phyloP scores from a whole-genome alignment of 2,329 filamentous ascomycete genomes.

The Diaporthe ilicicola region DNA sequence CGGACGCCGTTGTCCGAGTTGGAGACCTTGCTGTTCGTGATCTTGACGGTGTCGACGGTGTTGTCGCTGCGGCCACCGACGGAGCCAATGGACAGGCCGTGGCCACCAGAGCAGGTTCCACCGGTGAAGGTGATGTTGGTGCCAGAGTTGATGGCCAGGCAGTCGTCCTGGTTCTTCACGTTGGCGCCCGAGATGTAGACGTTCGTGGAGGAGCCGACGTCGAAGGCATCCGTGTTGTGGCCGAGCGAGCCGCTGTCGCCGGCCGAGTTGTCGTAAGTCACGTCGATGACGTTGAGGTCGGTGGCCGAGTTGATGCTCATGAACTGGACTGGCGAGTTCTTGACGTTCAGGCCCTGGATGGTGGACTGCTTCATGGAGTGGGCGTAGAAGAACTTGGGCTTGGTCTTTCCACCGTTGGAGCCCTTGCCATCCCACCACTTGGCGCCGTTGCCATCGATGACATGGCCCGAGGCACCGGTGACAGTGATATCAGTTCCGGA shows the following conservation, averaged over 20 bases:
- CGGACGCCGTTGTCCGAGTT: constrained; percentile 62
- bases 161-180: constrained; percentile 70
- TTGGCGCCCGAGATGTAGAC: constrained; percentile 61
- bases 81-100: constrained; percentile 53
- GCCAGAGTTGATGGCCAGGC: constrained; percentile 65
- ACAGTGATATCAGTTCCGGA: constrained; percentile 35
- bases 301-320: constrained; percentile 50
- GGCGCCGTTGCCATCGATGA: constrained; percentile 34
- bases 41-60: constrained; percentile 58
- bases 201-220: constrained; percentile 59
- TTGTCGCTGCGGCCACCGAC: constrained; percentile 60
- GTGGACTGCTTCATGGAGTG: constrained; percentile 48
- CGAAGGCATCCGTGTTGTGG: constrained; percentile 68
- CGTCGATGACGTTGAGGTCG: constrained; percentile 45
- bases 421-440: constrained; percentile 45
- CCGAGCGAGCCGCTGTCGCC: constrained; percentile 42
- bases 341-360: constrained; percentile 49
- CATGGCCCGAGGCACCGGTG: constrained; percentile 39
- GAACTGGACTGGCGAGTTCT: constrained; percentile 53
- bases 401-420: constrained; percentile 47
- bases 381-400: constrained; percentile 60
- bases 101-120: constrained; percentile 54
- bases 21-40: constrained; percentile 56
- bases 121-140: constrained; percentile 57
- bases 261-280: constrained; percentile 50